A percentile compares a stretch with the other conserved stretches of the same genome.
Conservation (phyloP, 139 green algal species). For the Chlamydomonas asymmetrica region DNA sequence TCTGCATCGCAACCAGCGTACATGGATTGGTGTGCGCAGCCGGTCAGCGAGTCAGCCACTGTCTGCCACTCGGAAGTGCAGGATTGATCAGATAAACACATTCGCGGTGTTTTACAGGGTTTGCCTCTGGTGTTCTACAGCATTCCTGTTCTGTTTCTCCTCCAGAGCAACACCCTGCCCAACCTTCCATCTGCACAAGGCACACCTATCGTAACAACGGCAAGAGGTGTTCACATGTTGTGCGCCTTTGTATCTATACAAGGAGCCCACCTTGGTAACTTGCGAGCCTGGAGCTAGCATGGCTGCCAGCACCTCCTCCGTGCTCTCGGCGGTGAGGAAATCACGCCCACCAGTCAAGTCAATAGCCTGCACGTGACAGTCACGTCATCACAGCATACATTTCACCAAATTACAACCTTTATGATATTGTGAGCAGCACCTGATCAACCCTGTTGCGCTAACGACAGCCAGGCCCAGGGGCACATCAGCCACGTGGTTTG, state of each 20-base stretch:
- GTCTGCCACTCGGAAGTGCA: too few species aligned
- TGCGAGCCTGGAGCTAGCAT: conserved; percentile 63
- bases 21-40: too few species aligned
- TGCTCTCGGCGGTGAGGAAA: conserved; percentile 77
- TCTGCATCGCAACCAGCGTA: too few species aligned
- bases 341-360: conserved; percentile 85
- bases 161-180: too few species aligned
- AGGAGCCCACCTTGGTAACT: conserved; percentile 65
- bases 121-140: not conserved
- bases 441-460: not conserved
- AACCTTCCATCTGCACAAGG: too few species aligned
- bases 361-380: conserved; percentile 32
- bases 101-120: not conserved
- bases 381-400: not conserved
- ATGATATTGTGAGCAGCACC: not conserved
- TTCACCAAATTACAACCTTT: not conserved
- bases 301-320: conserved; percentile 66
- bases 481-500: not conserved
- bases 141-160: not conserved
- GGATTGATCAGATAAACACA: too few species aligned
- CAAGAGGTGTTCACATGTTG: too few species aligned
- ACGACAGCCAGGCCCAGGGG: not conserved
- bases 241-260: not conserved
- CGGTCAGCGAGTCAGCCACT: too few species aligned
- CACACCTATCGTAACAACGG: too few species aligned